Evolutionary conservation across 331 rosid species (phyloP).

Genomic region (Prunus yedoensis): DNA sequence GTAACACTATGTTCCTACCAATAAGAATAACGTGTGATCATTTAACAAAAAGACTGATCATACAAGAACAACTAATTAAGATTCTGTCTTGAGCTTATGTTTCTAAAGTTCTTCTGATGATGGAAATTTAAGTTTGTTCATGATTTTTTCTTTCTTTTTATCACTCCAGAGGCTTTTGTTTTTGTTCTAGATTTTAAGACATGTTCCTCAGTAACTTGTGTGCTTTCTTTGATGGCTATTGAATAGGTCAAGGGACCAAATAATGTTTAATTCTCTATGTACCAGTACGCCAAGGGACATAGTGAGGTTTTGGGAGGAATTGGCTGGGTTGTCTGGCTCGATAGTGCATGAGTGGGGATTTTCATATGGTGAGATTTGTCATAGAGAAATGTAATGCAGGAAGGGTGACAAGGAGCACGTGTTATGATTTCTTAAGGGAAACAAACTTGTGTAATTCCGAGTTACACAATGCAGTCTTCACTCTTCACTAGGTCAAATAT

Average conservation of each 20-base stretch:
- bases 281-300: no score
- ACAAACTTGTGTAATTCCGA: no score
- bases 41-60: not conserved
- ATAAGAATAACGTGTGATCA: not conserved
- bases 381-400: no score
- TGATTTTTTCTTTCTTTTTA: not conserved
- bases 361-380: no score
- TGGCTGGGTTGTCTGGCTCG: no score
- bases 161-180: not conserved
- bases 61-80: not conserved
- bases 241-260: not conserved
- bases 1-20: conserved; percentile 24
- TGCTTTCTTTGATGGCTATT: not conserved
- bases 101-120: no score
- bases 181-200: not conserved
- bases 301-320: not conserved
- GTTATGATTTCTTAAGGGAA: no score
- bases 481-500: no score
- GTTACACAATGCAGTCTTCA: no score
- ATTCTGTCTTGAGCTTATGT: not conserved
- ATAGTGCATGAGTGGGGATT: no score
- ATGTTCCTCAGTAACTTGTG: not conserved
- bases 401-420: no score
- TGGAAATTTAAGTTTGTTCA: no score
- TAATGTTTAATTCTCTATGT: not conserved